Evolutionary conservation across 345 rosid genomes (phyloP).

Genomic region (Gossypium raimondii): DNA sequence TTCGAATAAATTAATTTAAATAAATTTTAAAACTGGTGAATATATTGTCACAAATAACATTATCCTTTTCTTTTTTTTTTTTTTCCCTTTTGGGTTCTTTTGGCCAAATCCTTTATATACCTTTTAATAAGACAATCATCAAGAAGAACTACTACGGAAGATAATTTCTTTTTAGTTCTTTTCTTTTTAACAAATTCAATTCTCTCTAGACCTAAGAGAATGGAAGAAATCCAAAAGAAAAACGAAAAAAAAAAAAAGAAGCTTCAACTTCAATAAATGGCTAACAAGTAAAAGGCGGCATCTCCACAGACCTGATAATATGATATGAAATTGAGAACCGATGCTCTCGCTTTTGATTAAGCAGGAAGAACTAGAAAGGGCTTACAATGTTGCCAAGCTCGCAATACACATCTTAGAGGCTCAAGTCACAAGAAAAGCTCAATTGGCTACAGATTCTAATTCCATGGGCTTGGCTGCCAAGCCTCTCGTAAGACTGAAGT

Average conservation of each 20-base stretch:
- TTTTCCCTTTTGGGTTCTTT: too few relatives aligned
- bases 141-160: too few relatives aligned
- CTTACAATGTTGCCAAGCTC: neutral
- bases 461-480: slow-evolving; percentile 81
- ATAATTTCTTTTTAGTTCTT: neutral
- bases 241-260: neutral
- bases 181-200: neutral
- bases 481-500: slow-evolving; percentile 76
- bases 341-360: neutral
- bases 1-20: too few relatives aligned
- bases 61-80: too few relatives aligned
- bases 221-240: neutral
- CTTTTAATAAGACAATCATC: too few relatives aligned
- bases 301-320: neutral
- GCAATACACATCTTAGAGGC: neutral
- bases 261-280: neutral
- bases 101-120: too few relatives aligned
- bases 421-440: neutral
- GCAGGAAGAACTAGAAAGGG: neutral
- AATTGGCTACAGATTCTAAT: slow-evolving; percentile 24
- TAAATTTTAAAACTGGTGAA: too few relatives aligned
- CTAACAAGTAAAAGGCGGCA: neutral
- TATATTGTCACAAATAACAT: too few relatives aligned
- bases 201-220: neutral
- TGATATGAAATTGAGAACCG: neutral